Evolutionary conservation across 176 grass and related monocot species (phyloP), one percentile per base, ranked within the genome.

Genomic region (Cenchrus americanus): DNA sequence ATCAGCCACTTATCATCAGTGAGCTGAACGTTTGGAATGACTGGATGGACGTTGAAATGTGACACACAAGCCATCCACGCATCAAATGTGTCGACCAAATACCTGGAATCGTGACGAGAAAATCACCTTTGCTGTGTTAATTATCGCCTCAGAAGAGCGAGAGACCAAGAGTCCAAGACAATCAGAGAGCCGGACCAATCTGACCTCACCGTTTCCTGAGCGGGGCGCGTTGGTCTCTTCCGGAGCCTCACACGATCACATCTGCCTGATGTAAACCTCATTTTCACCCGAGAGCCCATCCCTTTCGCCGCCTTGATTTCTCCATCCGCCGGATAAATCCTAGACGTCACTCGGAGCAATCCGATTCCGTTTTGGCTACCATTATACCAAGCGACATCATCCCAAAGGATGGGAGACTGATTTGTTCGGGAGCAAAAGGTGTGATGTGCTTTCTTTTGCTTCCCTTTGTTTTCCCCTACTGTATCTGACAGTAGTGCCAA

Each of bases 171-270:
- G 24, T 69, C 43, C 1, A 48, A 37, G 75, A 10, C 52, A 52
- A 42, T 51, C 17, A 19, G 17, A 6, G 26, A 40, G 14, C 21
- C 17, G 59, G 10, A 37, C 49, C 24, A 26, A 64, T 44, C 2
- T 14, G 26, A 26, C 13, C 24, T 40, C 53, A 40, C 2, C 53
- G 9, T 40, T 70, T 1, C n/a, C 8, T 4, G 27, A 37, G 71
- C 18, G 13, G 10, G 47, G 3, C 18, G 75, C 11, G 47, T 19
- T 83, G 76, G 40, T 43, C 60, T 69, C 30, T 57, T 19, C 44
- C 8, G 34, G 32, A 64, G 63, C 64, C 53, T 63, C 71, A 85
- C 62, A 81, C 37, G 71, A 89, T 76, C 83, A 44, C 71, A 77
- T 89, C 87, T 34, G 46, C 6, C 32, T 54, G 82, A 77, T 43